Evolutionary conservation across 2,329 filamentous ascomycete species (phyloP), one percentile per base, ranked within the genome.

Genomic region (Alternaria panax): DNA sequence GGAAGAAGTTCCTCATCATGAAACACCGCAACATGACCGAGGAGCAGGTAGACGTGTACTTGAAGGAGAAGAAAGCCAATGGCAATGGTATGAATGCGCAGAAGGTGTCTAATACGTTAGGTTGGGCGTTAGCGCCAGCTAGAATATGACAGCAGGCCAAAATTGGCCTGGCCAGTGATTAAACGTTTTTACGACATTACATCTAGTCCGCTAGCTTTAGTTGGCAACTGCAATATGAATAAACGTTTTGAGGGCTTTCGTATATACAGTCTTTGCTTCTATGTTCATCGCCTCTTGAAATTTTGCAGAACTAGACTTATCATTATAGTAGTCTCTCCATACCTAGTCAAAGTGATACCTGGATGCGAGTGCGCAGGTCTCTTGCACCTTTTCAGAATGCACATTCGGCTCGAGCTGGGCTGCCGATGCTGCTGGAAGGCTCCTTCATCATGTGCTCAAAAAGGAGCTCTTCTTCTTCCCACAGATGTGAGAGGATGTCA

Each of bases 271-370:
- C 34, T 38, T n/a, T n/a, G 34, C 34, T 7, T 20, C 5, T 38
- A 38, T 38, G 16, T 65, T 67, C 45, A 67, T 65, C 7, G 64
- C 59, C 46, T 66, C 52, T 22, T 38, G n/a, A 7, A 64, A 51
- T 36, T 67, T 55, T 2, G 61, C 52, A 38, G 51, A 53, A 27
- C 51, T 63, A 8, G 51, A 52, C 38, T 67, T 67, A 51, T 69
- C 57, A 51, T 66, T 68, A 41, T 63, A 64, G 45, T 60, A 67
- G 25, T 67, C 65, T 25, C 65, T 45, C 63, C 61, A 67, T 7
- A 54, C 25, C 28, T 41, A 65, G 5, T 24, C 30, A 24, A 56
- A 56, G 3, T 56, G 14, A 0, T 47, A 4, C 36, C 45, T 48
- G 12, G 18, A 4, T 8, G 45, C 45, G 27, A n/a, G 45, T 14